Evolutionary conservation across 768 basidiomycete genomes (phyloP).

Genomic region (Hygrocybe punicea): DNA sequence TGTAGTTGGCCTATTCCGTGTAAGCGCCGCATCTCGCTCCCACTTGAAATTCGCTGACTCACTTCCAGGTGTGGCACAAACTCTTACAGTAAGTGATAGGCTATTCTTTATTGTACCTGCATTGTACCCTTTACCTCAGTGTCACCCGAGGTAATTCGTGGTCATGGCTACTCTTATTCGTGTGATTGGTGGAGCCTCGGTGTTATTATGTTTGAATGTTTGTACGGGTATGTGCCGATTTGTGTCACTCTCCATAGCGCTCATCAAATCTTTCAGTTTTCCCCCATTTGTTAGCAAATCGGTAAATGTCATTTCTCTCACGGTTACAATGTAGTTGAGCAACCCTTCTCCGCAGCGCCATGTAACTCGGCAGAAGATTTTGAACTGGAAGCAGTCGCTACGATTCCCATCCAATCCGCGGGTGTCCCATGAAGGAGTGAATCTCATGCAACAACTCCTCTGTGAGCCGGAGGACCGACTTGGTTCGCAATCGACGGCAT

Average conservation of each 20-base stretch:
- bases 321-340: conserved; percentile 1
- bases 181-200: conserved; percentile 99
- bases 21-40: conserved; percentile 36
- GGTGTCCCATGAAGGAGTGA: conserved; percentile 82
- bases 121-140: conserved; percentile 44
- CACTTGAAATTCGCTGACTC: neutral
- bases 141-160: conserved; percentile 88
- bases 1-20: conserved; percentile 84
- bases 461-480: conserved; percentile 96
- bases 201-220: conserved; percentile 93
- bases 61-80: conserved; percentile 73
- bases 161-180: conserved; percentile 88
- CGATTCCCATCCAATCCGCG: conserved; percentile 81
- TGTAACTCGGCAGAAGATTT: conserved; percentile 93
- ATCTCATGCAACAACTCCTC: conserved; percentile 82
- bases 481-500: conserved; percentile 67
- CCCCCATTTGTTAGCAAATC: conserved; percentile 96
- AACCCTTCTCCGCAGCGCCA: conserved; percentile 60
- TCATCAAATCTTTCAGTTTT: conserved; percentile 49
- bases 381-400: conserved; percentile 89
- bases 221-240: conserved; percentile 69
- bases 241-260: conserved; percentile 10
- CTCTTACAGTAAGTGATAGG: conserved; percentile 67
- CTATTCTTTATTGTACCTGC: conserved; percentile 18
- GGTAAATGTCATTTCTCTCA: conserved; percentile 43